Conservation (phyloP, 108 stramenopile genomes). For the Discostella stelligeroides region DNA sequence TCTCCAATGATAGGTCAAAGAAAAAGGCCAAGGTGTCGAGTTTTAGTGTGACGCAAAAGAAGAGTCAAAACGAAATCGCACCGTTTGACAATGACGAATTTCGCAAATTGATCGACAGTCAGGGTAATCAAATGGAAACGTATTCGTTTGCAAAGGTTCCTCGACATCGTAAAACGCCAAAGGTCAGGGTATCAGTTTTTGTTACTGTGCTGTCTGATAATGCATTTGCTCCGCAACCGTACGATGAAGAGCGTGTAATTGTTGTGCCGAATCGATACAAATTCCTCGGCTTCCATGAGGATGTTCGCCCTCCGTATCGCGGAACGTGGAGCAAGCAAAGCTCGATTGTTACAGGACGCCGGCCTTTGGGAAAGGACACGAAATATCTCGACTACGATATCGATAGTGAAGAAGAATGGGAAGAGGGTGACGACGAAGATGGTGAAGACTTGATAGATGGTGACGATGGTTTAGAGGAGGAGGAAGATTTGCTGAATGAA, state of each 20-base stretch:
- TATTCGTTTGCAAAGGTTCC: constrained; percentile 16
- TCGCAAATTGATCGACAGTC: constrained; percentile 45
- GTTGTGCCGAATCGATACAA: constrained; percentile 75
- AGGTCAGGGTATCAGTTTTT: constrained; percentile 46
- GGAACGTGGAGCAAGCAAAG: constrained; percentile 93
- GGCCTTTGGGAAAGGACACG: constrained; percentile 76
- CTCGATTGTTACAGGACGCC: constrained; percentile 66
- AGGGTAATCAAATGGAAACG: constrained; percentile 7
- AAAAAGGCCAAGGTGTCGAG: constrained; percentile 25
- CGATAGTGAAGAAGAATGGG: constrained; percentile 94
- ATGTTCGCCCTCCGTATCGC: constrained; percentile 83
- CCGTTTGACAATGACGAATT: constrained; percentile 58
- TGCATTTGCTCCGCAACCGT: constrained; percentile 66
- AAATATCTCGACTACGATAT: constrained; percentile 78
- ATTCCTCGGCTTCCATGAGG: constrained; percentile 83
- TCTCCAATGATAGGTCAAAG: constrained; percentile 44
- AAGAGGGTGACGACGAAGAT: constrained; percentile 86
- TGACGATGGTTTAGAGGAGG: constrained; percentile 67
- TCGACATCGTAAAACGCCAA: constrained; percentile 25
- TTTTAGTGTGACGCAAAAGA: neutral
- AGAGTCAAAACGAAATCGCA: neutral
- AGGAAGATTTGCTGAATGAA: constrained; percentile 51
- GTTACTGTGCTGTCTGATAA: constrained; percentile 52
- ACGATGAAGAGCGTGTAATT: constrained; percentile 71
- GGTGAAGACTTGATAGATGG: constrained; percentile 79